phyloP scores from a whole-genome alignment of 176 grass and related monocot genomes.

The Oropetium thomaeum region DNA sequence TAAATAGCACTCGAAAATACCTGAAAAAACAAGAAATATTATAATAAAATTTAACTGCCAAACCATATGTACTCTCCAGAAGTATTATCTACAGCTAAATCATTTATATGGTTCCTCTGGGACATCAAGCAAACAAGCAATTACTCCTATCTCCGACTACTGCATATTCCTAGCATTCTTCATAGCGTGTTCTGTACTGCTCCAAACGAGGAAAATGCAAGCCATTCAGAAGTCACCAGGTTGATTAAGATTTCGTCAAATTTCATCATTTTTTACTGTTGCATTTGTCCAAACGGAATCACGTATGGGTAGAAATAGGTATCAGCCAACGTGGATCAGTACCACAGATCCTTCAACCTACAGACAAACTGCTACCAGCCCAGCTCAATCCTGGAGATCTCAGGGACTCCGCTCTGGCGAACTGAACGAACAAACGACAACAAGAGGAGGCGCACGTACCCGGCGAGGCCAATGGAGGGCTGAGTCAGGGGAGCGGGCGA shows the following conservation, averaged over 20 bases:
- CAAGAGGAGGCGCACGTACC: conserved; percentile 29
- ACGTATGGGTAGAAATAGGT: neutral
- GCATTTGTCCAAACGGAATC: conserved; percentile 18
- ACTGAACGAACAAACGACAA: neutral
- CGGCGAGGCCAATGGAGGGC: conserved; percentile 36
- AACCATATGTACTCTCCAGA: neutral
- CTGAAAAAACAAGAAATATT: neutral
- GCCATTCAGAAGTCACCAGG: neutral
- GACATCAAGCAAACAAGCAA: neutral
- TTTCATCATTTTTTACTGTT: neutral
- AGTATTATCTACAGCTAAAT: neutral
- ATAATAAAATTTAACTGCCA: neutral
- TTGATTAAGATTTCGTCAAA: neutral
- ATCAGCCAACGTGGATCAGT: neutral
- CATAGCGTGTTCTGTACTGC: neutral
- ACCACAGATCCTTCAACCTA: neutral
- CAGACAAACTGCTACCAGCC: neutral
- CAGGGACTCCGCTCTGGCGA: neutral
- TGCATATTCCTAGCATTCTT: neutral
- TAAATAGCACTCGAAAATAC: neutral
- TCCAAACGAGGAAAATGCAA: neutral
- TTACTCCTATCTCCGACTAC: neutral
- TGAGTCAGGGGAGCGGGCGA: conserved; percentile 42
- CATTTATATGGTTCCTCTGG: neutral
- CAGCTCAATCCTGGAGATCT: conserved; percentile 20